Base-by-base conservation (phyloP, 768 basidiomycete species). In the Kwoniella pini region DNA sequence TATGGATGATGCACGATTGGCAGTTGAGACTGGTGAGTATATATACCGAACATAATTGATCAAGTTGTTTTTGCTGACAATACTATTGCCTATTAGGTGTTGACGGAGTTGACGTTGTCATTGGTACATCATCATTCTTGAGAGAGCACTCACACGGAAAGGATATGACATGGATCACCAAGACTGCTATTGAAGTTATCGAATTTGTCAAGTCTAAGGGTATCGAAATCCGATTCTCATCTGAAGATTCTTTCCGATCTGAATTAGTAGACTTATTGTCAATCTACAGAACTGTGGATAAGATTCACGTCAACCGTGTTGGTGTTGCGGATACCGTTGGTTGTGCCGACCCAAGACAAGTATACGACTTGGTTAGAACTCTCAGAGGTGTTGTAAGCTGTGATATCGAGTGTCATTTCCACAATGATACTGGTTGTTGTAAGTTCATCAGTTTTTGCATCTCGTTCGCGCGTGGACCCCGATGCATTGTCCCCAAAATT, bases 141-240 rank as follows among this genome's bases (percentile, higher is more conserved):
- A 88, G 95, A 71, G 94, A 99, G 82, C 96, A 98, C 85, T 97
- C 95, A 26, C 96, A 99, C 79, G 96, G 96, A 75, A 99, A 98
- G 85, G 96, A 98, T 80, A 99, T 99, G 91, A 82, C 91, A 45
- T 99, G 96, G 82, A 99, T 99, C 82, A 95, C 95, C 83, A 97
- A 94, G 79, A 71, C 91, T 38, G 95, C 95, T 62, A 92, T 97
- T 72, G 94, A 97, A 79, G 96, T 99, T 70, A 99, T 99, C 81
- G 86, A 95, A 72, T 99, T 88, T 72, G 95, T 99, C 85, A 99
- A 99, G 85, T 93, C 90, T 82, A 99, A 97, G 88, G 88, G 88
- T 62, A 95, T 99, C 74, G 96, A 99, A 82, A 91, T 99, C 77
- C 92, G 96, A 61, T 99, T 99, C 85, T 98, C 96, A 4, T 94